A percentile compares a stretch with the other conserved stretches of the same genome.
Evolutionary conservation across 345 rosid species (phyloP).

Genomic region (Salix dunnii): DNA sequence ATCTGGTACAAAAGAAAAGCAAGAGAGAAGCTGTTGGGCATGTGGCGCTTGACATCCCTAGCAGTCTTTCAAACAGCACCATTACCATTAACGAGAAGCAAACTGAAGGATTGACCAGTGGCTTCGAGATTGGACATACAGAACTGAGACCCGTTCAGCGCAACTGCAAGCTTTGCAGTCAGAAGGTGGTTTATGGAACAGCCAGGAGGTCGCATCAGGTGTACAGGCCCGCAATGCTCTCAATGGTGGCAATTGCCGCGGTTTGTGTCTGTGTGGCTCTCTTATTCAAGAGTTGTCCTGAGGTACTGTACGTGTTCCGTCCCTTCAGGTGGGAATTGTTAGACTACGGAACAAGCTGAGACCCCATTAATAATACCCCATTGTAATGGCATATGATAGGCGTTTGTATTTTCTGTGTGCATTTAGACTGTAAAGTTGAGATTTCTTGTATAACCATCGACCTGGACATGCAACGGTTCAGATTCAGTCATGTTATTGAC

Average conservation of each 20-base stretch:
- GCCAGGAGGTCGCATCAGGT: slow-evolving; percentile 45
- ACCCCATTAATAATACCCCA: neutral
- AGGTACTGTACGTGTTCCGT: slow-evolving; percentile 78
- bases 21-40: slow-evolving; percentile 44
- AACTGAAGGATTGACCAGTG: slow-evolving; percentile 30
- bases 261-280: slow-evolving; percentile 98
- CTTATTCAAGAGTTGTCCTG: slow-evolving; percentile 91
- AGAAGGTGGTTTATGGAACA: slow-evolving; percentile 49
- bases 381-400: slow-evolving; percentile 9
- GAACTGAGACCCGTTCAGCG: slow-evolving; percentile 21
- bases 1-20: slow-evolving; percentile 75
- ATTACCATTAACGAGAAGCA: slow-evolving; percentile 35
- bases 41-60: slow-evolving; percentile 60
- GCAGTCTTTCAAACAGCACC: slow-evolving; percentile 19
- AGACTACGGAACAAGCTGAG: slow-evolving; percentile 76
- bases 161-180: slow-evolving; percentile 69
- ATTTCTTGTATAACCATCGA: slow-evolving; percentile 29
- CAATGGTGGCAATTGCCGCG: slow-evolving; percentile 95
- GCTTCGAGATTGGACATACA: slow-evolving; percentile 57
- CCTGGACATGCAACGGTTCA: slow-evolving; percentile 12
- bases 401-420: slow-evolving; percentile 30
- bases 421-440: slow-evolving; percentile 39
- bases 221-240: slow-evolving; percentile 94
- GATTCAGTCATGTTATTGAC: slow-evolving; percentile 24
- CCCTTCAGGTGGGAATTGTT: slow-evolving; percentile 98